Evolutionary conservation across 192 early-diverging fungal species (phyloP).

Genomic region (Dissophora globulifera): DNA sequence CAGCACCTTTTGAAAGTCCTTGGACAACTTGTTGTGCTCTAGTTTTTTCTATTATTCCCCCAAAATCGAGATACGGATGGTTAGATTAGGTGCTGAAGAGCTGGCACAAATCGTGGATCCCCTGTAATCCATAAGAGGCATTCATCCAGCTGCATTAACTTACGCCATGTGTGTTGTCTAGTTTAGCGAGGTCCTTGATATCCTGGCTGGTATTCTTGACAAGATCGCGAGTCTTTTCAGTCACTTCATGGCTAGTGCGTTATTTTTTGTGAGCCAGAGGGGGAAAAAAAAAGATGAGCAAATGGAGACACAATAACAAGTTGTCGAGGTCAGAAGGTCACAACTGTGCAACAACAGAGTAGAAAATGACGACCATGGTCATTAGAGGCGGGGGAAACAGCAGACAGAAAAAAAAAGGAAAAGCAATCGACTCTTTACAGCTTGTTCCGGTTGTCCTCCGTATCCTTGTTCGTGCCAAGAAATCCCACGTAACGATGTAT

Average conservation of each 20-base stretch:
- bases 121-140: too few relatives aligned
- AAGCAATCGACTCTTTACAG: constrained; percentile 59
- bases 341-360: too few relatives aligned
- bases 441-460: constrained; percentile 75
- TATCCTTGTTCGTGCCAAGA: constrained; percentile 83
- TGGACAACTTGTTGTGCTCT: constrained; percentile 92
- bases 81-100: too few relatives aligned
- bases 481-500: constrained; percentile 82
- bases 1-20: constrained; percentile 94
- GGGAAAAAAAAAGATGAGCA: neutral
- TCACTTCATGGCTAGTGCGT: constrained; percentile 71
- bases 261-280: neutral
- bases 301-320: too few relatives aligned
- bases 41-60: constrained; percentile 71
- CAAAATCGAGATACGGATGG: neutral
- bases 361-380: too few relatives aligned
- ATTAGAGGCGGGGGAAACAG: neutral
- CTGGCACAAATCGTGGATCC: too few relatives aligned
- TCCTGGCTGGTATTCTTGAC: constrained; percentile 82
- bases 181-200: constrained; percentile 78
- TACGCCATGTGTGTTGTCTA: constrained; percentile 58
- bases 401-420: neutral
- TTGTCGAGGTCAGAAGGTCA: constrained; percentile 16
- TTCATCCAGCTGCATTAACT: neutral
- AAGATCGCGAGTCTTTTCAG: constrained; percentile 83